Percentiles rank a stretch among this genome's conserved stretches.
These are phyloP conservation scores for Xylaria digitata DNA, from an alignment of 2,329 filamentous ascomycete species.

Conservation along the genomic window DNA sequence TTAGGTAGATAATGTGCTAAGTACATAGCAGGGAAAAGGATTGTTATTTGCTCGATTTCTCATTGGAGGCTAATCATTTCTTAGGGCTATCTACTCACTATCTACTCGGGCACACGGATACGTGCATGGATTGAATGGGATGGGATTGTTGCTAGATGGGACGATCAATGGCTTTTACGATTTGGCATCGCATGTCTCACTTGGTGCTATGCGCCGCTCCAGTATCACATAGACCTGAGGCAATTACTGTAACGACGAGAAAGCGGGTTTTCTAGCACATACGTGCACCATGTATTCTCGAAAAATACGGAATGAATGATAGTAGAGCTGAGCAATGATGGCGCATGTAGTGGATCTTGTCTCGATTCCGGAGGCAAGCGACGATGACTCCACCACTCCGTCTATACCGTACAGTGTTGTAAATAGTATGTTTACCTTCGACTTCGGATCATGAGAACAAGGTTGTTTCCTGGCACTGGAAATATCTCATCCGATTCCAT, in stretches of 20 bases:
- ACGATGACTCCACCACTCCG: slow-evolving; percentile 7
- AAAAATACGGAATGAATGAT: background rate
- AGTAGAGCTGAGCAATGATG: slow-evolving; percentile 16
- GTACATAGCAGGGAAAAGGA: background rate
- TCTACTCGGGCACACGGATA: slow-evolving; percentile 20
- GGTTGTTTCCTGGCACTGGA: slow-evolving; percentile 15
- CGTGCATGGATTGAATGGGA: background rate
- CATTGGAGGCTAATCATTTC: slow-evolving; percentile 28
- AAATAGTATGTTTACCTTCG: background rate
- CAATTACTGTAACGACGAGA: slow-evolving; percentile 18
- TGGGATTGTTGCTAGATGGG: slow-evolving; percentile 1
- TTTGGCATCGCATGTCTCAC: slow-evolving; percentile 6
- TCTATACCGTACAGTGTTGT: slow-evolving; percentile 1
- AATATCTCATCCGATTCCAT: slow-evolving; percentile 16
- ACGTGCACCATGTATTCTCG: background rate
- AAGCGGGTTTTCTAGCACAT: background rate
- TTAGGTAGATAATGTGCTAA: too few species aligned
- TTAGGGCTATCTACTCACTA: background rate
- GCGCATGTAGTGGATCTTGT: slow-evolving; percentile 11
- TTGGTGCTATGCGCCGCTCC: slow-evolving; percentile 6
- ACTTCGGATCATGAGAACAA: slow-evolving; percentile 10
- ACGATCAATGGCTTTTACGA: slow-evolving; percentile 6
- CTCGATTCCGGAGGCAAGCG: slow-evolving; percentile 22
- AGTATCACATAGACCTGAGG: slow-evolving; percentile 4
- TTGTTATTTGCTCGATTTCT: slow-evolving; percentile 20